Base-by-base conservation (phyloP, 805 yeast species). In the Cyberlindnera nakhonratchasimensis region DNA sequence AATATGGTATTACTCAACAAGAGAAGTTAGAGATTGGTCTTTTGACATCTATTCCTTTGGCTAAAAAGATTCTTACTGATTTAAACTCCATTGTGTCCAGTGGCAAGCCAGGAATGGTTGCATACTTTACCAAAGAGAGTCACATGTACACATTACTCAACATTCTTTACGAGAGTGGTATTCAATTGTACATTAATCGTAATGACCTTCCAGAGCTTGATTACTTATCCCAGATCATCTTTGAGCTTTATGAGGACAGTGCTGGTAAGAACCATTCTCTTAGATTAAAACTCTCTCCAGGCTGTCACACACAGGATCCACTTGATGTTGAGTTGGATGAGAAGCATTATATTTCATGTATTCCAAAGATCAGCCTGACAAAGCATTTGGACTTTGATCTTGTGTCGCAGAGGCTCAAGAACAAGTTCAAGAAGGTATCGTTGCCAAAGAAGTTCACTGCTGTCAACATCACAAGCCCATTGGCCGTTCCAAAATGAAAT, bases 291-390 rank as follows among this genome's bases (percentile, higher is more conserved):
- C 72, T 93, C 53, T 86, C 96, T 5, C 98, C 99, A 1, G 99
- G 99, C 17, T 93, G 99, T 64, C 97, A 93, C 65, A 90, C 98
- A 0, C 96, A 89, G 57, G 96, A 91, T 63, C 99, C 99, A 21
- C 72, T 93, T 50, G 99, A 93, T 65, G 96, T 95, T 34, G 96
- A 91, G 63, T 72, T 93, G 35, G 99, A 93, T 65, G 91, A 88
- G 34, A 90, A 88, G 60, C 99, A 93, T 65, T 91, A 93, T 65
- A 93, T 93, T 49, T 90, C 96, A 20, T 91, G 97, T 59, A 93
- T 93, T 54, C 95, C 97, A 35, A 79, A 93, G 56, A 79, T 89
- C 41, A 82, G 87, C 43, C 72, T 93, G 54, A 93, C 99, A 1
- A 80, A 96, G 60, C 97, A 93, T 64, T 71, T 93, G 62, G 99